A percentile compares a stretch with the other conserved stretches of the same genome.
Conservation (phyloP, 1,284 basidiomycete species). For the Melampsora americana region DNA sequence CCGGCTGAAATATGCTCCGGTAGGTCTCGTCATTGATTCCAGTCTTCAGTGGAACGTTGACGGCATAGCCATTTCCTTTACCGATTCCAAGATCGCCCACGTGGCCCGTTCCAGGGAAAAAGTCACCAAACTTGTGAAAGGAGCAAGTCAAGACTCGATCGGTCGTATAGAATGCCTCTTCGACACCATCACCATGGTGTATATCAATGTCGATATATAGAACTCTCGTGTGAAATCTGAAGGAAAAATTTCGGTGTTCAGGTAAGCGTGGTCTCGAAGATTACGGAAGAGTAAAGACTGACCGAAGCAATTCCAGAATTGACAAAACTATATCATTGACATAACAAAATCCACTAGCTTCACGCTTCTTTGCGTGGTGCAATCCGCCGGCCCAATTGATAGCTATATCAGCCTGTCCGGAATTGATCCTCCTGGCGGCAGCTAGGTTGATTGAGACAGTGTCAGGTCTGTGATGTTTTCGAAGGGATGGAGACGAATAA, state of each 20-base stretch:
- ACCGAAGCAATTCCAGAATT: slow-evolving; percentile 79
- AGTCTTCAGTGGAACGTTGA: slow-evolving; percentile 91
- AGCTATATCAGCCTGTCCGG: slow-evolving; percentile 80
- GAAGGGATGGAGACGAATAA: not conserved
- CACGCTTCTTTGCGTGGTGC: slow-evolving; percentile 96
- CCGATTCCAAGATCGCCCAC: slow-evolving; percentile 74
- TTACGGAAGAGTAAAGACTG: slow-evolving; percentile 53
- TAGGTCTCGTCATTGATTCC: slow-evolving; percentile 77
- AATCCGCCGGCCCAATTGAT: slow-evolving; percentile 98
- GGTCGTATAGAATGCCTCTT: slow-evolving; percentile 97
- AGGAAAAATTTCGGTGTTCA: not conserved
- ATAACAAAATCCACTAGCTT: slow-evolving; percentile 95
- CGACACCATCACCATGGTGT: slow-evolving; percentile 96
- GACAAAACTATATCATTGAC: slow-evolving; percentile 84
- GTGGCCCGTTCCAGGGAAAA: slow-evolving; percentile 78
- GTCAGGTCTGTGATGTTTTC: not conserved
- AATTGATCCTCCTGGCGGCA: slow-evolving; percentile 76
- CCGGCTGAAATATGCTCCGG: slow-evolving; percentile 80
- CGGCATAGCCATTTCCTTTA: slow-evolving; percentile 80
- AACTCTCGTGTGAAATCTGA: slow-evolving; percentile 68
- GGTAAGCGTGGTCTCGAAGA: not conserved
- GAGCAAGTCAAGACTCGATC: slow-evolving; percentile 93
- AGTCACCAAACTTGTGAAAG: slow-evolving; percentile 91
- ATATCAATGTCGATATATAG: slow-evolving; percentile 98
- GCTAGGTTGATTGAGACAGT: slow-evolving; percentile 56